Evolutionary conservation across 1,139 yeast genomes (phyloP), one percentile per base, ranked within the genome.

Genomic region (Yamadazyma taylorii): DNA sequence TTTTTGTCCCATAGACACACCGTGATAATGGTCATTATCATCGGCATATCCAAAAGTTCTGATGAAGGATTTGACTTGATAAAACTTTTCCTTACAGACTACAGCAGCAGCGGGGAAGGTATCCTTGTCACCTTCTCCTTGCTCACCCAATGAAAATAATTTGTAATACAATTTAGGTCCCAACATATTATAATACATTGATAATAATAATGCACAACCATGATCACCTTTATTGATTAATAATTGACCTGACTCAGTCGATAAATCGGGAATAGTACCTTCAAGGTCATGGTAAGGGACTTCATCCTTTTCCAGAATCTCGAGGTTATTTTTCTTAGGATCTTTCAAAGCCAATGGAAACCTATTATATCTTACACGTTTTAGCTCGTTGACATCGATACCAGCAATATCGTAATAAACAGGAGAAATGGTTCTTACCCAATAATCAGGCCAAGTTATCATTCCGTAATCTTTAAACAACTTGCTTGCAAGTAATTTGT

Each of bases 371-470:
- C 68, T 48, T 1, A 52, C 54, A 37, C 66, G 46, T 33, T 52
- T 54, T 5, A 30, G 19, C 21, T 58, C 61, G 41, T 61, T 52
- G 2, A 63, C 61, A 16, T 46, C 51, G 5, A 75, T 60, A 5
- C 73, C 82, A 1, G 88, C 86, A 41, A 85, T 74, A 10, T 79
- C 76, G 56, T 82, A 85, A 53, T 69, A 86, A 25, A 60, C 61
- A 4, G 94, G 95, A 5, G 83, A 74, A 1, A 85, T 80, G 0
- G 87, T 75, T 47, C 94, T 69, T 48, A 75, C 71, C 95, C 95
- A 86, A 55, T 78, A 85, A 58, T 86, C 95, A 4, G 94, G 92
- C 90, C 94, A 85, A 21, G 83, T 63, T 4, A 85, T 73, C 61
- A 83, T 69, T 1, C 92, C 90, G 34, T 69, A 60, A 15, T 69